Percentiles rank a stretch among this genome's conserved stretches.
These are phyloP conservation scores for Fusarium marasasianum DNA, from an alignment of 2,329 filamentous ascomycete genomes.

Conservation along the genomic window DNA sequence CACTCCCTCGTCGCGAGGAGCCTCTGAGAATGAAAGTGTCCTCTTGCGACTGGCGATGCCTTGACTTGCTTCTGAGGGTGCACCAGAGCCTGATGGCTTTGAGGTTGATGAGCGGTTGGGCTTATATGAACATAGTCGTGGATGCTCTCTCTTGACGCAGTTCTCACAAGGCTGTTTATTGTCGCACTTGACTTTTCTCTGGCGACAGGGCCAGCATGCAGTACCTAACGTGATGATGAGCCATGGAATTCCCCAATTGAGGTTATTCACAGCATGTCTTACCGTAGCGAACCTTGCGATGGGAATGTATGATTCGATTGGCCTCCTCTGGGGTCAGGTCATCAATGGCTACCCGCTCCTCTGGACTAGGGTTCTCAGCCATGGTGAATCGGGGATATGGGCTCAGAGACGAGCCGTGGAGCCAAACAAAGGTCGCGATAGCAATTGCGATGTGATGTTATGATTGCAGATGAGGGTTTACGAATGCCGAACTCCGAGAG, in stretches of 20 bases:
- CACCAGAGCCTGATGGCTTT: slow-evolving; percentile 48
- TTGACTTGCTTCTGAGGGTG: slow-evolving; percentile 38
- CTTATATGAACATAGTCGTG: slow-evolving; percentile 73
- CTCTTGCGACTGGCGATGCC: slow-evolving; percentile 45
- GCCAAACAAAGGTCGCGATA: slow-evolving; percentile 40
- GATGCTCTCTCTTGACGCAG: slow-evolving; percentile 72
- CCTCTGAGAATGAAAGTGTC: slow-evolving; percentile 47
- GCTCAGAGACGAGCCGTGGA: slow-evolving; percentile 34
- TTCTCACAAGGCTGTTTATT: slow-evolving; percentile 76
- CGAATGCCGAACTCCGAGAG: slow-evolving; percentile 52
- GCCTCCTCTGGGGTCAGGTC: slow-evolving; percentile 72
- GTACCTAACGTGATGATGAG: slow-evolving; percentile 56
- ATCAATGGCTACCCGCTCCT: slow-evolving; percentile 59
- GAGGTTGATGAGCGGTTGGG: slow-evolving; percentile 61
- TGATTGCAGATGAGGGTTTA: slow-evolving; percentile 41
- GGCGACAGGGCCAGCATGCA: slow-evolving; percentile 73
- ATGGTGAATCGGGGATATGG: slow-evolving; percentile 48
- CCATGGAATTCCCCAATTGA: slow-evolving; percentile 10
- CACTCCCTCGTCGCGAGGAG: slow-evolving; percentile 40
- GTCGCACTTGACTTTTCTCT: slow-evolving; percentile 75
- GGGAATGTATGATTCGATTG: slow-evolving; percentile 74
- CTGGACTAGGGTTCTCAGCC: slow-evolving; percentile 56
- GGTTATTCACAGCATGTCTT: slow-evolving; percentile 46
- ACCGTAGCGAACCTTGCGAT: slow-evolving; percentile 76
- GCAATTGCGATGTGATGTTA: slow-evolving; percentile 37